Percentiles rank a stretch among this genome's conserved stretches.
Evolutionary conservation across 2,329 filamentous ascomycete species (phyloP).

Genomic region (Sclerotinia borealis): DNA sequence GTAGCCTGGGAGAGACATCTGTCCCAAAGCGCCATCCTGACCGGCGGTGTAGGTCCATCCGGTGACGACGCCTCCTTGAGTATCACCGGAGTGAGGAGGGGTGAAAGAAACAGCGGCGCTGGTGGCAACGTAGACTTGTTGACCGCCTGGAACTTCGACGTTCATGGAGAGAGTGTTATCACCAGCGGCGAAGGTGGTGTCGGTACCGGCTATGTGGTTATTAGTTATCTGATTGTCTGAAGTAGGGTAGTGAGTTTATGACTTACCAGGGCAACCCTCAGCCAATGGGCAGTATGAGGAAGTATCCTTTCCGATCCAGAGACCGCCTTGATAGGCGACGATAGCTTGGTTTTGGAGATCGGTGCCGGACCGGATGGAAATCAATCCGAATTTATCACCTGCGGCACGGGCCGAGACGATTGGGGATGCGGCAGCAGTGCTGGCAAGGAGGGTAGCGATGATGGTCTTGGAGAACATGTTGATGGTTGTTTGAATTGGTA

Average conservation of each 20-base stretch:
- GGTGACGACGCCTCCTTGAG: neutral
- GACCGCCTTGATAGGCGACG: neutral
- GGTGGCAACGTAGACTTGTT: neutral
- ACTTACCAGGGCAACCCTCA: neutral
- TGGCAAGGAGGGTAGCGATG: constrained; percentile 11
- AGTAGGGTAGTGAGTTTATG: neutral
- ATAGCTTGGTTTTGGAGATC: constrained; percentile 1
- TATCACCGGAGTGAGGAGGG: neutral
- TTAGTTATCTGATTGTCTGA: neutral
- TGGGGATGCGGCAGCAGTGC: constrained; percentile 12
- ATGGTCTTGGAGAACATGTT: constrained; percentile 15
- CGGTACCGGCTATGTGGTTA: neutral
- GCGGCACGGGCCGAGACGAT: neutral
- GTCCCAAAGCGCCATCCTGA: neutral
- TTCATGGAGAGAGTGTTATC: neutral
- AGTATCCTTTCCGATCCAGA: constrained; percentile 8
- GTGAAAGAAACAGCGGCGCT: neutral
- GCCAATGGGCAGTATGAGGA: constrained; percentile 21
- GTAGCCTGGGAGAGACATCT: neutral
- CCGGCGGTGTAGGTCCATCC: neutral
- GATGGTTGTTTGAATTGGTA: neutral
- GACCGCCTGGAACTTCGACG: constrained; percentile 1
- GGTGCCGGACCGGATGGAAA: constrained; percentile 17
- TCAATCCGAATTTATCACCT: neutral
- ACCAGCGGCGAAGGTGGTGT: neutral